Evolutionary conservation across 2,329 filamentous ascomycete genomes (phyloP), one percentile per base, ranked within the genome.

Genomic region (Onygena corvina): DNA sequence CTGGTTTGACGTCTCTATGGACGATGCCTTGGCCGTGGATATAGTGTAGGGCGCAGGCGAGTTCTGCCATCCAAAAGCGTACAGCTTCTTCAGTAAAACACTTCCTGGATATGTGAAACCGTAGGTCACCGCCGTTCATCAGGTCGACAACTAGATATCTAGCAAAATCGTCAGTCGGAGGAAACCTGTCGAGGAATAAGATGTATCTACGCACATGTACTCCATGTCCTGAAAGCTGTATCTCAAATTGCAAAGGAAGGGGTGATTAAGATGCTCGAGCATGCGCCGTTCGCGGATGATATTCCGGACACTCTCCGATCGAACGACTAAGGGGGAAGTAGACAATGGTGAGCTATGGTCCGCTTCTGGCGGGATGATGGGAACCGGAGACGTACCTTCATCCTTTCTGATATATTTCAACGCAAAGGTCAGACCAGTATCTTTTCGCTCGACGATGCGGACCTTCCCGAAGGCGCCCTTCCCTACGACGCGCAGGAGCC

Each of bases 181-280:
- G 1, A 25, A 14, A 23, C 14, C 2, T n/a, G 21, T 16, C 31
- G 33, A 8, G 46, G 27, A 21, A 31, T 16, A 33, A n/a, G 48
- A n/a, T 36, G 29, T 20, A 23, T 33, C 21, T 52, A 67, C 85
- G 62, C 75, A 94, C 87, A 98, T 84, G 70, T 98, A 98, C 68
- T 98, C 92, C 60, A 96, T 88, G 68, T 98, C 92, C 70, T 98
- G 92, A 65, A 98, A 98, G 70, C 89, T 95, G 71, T 96, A 98
- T 61, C 92, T 85, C 73, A 98, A 73, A 68, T 98, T 98, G 73
- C 90, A 96, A 58, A 98, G 84, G 67, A 96, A 98, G 21, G 90
- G 88, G 63, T 98, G 92, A 65, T 94, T 95, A 60, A 98, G 77
- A 66, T 96, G 88, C 71, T 98, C 89, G 62, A 98, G 79, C 92